A percentile compares a stretch with the other conserved stretches of the same genome.
phyloP scores from a whole-genome alignment of 2,329 filamentous ascomycete species.

The Lojkania enalia region DNA sequence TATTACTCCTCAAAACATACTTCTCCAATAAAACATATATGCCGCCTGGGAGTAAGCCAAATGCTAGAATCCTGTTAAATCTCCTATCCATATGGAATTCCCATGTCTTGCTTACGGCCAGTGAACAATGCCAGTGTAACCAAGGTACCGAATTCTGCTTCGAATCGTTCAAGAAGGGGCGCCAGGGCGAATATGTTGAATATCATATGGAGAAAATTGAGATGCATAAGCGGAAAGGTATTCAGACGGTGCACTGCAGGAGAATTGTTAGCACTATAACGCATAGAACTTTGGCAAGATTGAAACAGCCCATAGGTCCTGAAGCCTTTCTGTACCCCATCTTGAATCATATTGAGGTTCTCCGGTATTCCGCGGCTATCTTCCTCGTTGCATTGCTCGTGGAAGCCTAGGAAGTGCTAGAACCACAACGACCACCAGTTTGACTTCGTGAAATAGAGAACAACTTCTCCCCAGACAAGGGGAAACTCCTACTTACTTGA shows the following conservation, averaged over 20 bases:
- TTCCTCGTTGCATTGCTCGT: no score
- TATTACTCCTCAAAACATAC: conserved; percentile 71
- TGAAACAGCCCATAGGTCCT: background rate
- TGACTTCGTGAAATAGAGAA: no score
- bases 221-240: conserved; percentile 86
- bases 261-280: background rate
- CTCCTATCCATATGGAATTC: conserved; percentile 51
- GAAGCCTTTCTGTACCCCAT: background rate
- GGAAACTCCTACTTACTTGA: conserved; percentile 62
- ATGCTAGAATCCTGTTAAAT: conserved; percentile 40
- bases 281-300: no score
- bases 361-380: conserved; percentile 1
- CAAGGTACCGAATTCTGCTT: conserved; percentile 87
- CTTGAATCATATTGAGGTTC: background rate
- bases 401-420: no score
- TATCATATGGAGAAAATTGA: conserved; percentile 76
- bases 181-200: conserved; percentile 79
- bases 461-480: no score
- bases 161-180: conserved; percentile 91
- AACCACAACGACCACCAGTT: no score
- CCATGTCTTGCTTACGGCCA: conserved; percentile 69
- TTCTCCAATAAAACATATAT: conserved; percentile 80
- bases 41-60: conserved; percentile 69
- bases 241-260: conserved; percentile 83
- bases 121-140: conserved; percentile 86